A percentile compares a stretch with the other conserved stretches of the same genome.
These are phyloP conservation scores for Cyphellophora attinorum DNA, from an alignment of 2,329 filamentous ascomycete species.

Conservation along the genomic window DNA sequence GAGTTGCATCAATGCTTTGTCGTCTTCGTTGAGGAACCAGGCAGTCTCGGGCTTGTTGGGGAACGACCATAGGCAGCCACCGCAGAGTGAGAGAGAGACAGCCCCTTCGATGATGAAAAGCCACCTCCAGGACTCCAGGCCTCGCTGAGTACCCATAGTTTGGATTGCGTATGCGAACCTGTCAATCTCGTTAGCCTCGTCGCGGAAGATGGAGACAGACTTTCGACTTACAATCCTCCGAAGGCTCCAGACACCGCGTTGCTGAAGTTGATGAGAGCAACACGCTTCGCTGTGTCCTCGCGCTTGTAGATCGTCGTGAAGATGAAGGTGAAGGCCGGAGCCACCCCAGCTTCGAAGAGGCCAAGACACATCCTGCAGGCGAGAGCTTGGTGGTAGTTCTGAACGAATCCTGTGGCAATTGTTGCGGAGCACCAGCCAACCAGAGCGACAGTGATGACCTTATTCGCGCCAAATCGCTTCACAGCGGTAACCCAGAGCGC, in stretches of 20 bases:
- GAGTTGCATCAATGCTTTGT: constrained; percentile 3
- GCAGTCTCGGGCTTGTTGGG: constrained; percentile 17
- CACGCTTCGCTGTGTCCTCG: constrained; percentile 11
- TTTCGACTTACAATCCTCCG: constrained; percentile 36
- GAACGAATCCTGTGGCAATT: constrained; percentile 40
- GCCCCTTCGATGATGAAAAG: constrained; percentile 23
- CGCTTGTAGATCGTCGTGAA: constrained; percentile 6
- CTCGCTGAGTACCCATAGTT: neutral
- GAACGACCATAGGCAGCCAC: constrained; percentile 14
- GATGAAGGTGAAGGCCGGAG: constrained; percentile 3
- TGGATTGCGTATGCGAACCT: constrained; percentile 5
- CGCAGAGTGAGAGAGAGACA: constrained; percentile 4
- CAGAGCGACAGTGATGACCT: constrained; percentile 15
- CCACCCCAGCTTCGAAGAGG: constrained; percentile 28
- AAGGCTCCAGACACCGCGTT: constrained; percentile 30
- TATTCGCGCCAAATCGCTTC: constrained; percentile 5
- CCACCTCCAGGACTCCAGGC: constrained; percentile 15
- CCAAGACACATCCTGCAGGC: constrained; percentile 38
- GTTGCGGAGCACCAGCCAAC: constrained; percentile 25
- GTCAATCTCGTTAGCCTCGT: too few relatives aligned
- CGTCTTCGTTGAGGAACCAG: constrained; percentile 12
- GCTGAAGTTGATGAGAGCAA: constrained; percentile 20
- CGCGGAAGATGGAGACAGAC: too few relatives aligned
- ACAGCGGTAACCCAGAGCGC: too few relatives aligned
- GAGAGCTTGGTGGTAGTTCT: constrained; percentile 40